A percentile compares a stretch with the other conserved stretches of the same genome.
These are phyloP conservation scores for Diaporthe ilicicola DNA, from an alignment of 2,329 filamentous ascomycete species.

Conservation along the genomic window DNA sequence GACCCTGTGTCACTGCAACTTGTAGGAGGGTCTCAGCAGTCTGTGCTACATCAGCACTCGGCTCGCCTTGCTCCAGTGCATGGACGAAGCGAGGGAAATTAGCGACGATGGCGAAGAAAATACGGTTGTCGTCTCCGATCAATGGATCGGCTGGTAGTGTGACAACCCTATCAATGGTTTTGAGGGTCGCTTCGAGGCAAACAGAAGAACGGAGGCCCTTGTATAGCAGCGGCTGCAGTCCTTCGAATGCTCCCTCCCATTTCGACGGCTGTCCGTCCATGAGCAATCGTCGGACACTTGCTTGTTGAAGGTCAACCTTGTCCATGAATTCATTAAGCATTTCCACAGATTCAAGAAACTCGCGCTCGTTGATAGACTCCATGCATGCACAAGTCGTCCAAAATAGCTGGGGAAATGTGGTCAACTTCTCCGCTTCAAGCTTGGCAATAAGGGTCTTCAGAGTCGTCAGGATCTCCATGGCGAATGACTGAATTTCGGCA, in stretches of 20 bases:
- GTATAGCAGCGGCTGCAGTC: conserved; percentile 85
- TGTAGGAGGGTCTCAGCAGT: conserved; percentile 75
- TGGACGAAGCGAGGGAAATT: conserved; percentile 88
- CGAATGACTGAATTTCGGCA: conserved; percentile 93
- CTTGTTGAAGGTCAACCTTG: conserved; percentile 82
- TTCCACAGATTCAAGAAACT: conserved; percentile 89
- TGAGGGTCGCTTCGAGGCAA: conserved; percentile 80
- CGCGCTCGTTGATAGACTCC: conserved; percentile 94
- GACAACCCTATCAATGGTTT: conserved; percentile 80
- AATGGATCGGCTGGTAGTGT: conserved; percentile 81
- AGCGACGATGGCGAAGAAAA: conserved; percentile 89
- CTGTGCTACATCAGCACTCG: conserved; percentile 63
- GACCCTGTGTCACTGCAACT: conserved; percentile 77
- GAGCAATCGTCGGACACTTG: conserved; percentile 73
- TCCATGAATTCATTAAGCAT: conserved; percentile 90
- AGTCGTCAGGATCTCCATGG: conserved; percentile 96
- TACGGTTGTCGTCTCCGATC: conserved; percentile 81
- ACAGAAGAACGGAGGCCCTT: conserved; percentile 90
- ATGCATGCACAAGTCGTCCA: conserved; percentile 98
- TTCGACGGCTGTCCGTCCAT: conserved; percentile 81
- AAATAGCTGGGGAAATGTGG: conserved; percentile 94
- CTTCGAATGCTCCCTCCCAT: conserved; percentile 91
- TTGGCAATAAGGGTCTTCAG: conserved; percentile 90
- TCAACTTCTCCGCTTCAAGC: conserved; percentile 78
- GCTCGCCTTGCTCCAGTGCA: conserved; percentile 72